These are phyloP conservation scores for Hymenoscyphus scutula DNA, from an alignment of 2,329 filamentous ascomycete species.

Conservation along the genomic window DNA sequence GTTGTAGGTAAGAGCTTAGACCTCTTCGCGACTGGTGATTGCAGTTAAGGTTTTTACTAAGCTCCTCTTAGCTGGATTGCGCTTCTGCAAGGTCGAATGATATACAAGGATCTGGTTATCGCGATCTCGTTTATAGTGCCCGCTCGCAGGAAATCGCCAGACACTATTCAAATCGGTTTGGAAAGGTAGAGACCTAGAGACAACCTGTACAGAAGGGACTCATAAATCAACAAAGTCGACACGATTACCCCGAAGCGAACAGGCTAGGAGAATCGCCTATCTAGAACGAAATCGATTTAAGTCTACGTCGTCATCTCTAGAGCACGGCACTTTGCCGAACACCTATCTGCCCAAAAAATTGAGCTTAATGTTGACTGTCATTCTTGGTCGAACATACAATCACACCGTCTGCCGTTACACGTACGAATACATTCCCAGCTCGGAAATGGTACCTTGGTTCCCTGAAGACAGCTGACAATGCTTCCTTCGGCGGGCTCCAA, in stretches of 20 bases:
- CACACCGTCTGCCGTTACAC: neutral
- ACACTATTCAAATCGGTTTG: neutral
- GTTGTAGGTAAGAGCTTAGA: neutral
- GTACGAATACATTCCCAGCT: neutral
- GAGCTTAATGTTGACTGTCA: neutral
- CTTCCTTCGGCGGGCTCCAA: neutral
- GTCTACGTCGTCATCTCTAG: too few relatives aligned
- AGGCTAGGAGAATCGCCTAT: too few relatives aligned
- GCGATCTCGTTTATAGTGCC: neutral
- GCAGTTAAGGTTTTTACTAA: neutral
- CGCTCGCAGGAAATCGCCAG: neutral
- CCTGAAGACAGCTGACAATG: neutral
- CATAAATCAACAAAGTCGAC: too few relatives aligned
- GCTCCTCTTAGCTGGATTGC: neutral
- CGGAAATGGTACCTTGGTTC: neutral
- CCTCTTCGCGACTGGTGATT: neutral
- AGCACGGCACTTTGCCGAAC: too few relatives aligned
- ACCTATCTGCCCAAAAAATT: too few relatives aligned
- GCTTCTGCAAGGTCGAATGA: neutral
- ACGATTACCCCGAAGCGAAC: too few relatives aligned
- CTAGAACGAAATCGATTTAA: too few relatives aligned
- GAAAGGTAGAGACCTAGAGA: neutral
- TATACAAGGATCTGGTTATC: neutral
- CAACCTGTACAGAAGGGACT: too few relatives aligned
- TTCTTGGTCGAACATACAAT: neutral